These are phyloP conservation scores for Cladophialophora chaetospira DNA, from an alignment of 2,329 filamentous ascomycete species.

Conservation along the genomic window DNA sequence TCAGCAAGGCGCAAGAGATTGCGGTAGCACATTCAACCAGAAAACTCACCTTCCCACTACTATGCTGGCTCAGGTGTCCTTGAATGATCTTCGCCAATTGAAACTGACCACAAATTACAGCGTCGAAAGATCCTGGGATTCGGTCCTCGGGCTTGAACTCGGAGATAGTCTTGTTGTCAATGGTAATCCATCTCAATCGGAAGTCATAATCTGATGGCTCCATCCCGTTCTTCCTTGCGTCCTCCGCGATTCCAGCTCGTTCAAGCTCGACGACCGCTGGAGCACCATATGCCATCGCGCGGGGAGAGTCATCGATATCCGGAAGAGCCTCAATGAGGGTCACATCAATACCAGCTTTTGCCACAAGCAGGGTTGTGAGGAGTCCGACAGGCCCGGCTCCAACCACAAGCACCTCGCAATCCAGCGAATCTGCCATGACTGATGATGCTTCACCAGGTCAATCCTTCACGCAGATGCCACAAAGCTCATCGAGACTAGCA, in stretches of 20 bases:
- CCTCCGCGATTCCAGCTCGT: conserved; percentile 14
- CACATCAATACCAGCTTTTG: conserved; percentile 36
- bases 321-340: conserved; percentile 24
- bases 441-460: background rate
- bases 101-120: conserved; percentile 27
- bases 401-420: conserved; percentile 34
- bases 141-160: conserved; percentile 19
- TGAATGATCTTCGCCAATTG: conserved; percentile 29
- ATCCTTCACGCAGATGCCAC: background rate
- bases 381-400: conserved; percentile 38
- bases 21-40: background rate
- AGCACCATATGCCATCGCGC: conserved; percentile 16
- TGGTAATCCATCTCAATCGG: conserved; percentile 17
- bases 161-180: conserved; percentile 11
- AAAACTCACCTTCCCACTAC: conserved; percentile 10
- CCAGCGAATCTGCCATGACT: background rate
- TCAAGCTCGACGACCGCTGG: conserved; percentile 16
- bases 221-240: conserved; percentile 21
- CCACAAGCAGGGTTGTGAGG: conserved; percentile 36
- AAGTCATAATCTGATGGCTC: conserved; percentile 16
- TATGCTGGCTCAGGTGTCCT: conserved; percentile 19
- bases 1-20: too few relatives aligned
- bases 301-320: conserved; percentile 18
- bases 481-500: background rate
- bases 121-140: conserved; percentile 10